These are phyloP conservation scores for Agaricus sinodeliciosus DNA, from an alignment of 768 basidiomycete genomes.

Conservation along the genomic window DNA sequence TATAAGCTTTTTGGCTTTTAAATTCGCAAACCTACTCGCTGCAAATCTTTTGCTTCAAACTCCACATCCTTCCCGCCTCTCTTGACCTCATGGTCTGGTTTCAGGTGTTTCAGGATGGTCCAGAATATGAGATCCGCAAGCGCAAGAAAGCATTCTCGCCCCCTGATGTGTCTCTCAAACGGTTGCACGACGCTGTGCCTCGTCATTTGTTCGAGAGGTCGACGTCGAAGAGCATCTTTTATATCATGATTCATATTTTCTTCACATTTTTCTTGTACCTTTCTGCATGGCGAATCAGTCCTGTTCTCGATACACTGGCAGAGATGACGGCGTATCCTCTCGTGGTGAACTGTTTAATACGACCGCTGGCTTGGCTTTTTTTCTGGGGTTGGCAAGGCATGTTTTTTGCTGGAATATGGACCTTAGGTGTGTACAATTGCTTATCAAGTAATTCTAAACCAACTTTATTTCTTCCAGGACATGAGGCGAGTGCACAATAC, in stretches of 20 bases:
- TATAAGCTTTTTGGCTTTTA: slow-evolving; percentile 5
- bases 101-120: slow-evolving; percentile 38
- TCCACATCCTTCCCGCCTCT: background rate
- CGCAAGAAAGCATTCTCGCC: slow-evolving; percentile 31
- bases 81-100: slow-evolving; percentile 29
- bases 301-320: background rate
- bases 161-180: slow-evolving; percentile 34
- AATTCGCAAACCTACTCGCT: background rate
- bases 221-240: slow-evolving; percentile 36
- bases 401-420: slow-evolving; percentile 37
- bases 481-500: slow-evolving; percentile 28
- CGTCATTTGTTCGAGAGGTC: slow-evolving; percentile 38
- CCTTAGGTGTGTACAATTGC: slow-evolving; percentile 26
- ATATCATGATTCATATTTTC: slow-evolving; percentile 34
- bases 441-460: background rate
- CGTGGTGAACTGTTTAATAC: background rate
- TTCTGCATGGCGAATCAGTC: slow-evolving; percentile 30
- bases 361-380: slow-evolving; percentile 29
- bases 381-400: slow-evolving; percentile 51
- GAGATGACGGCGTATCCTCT: background rate
- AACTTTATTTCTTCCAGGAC: slow-evolving; percentile 22
- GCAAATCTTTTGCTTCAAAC: background rate
- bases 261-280: slow-evolving; percentile 32
- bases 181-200: slow-evolving; percentile 43
- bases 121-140: slow-evolving; percentile 42